Percentiles rank a stretch among this genome's conserved stretches.
Conservation (phyloP, 768 basidiomycete species). For the Pilatotrama ljubarskyi region DNA sequence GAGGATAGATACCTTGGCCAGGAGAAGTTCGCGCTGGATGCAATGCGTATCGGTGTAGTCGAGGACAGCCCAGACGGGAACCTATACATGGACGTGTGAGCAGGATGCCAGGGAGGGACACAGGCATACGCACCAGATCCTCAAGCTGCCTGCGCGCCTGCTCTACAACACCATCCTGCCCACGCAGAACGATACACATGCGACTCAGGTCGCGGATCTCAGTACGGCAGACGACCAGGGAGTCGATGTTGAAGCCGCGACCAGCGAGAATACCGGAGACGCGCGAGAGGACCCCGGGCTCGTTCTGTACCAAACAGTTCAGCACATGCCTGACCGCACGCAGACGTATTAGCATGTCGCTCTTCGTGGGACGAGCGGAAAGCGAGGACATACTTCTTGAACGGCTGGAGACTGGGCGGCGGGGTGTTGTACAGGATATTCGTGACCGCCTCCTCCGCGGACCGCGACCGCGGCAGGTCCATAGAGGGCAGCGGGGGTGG, state of each 20-base stretch:
- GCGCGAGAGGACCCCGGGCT: conserved; percentile 97
- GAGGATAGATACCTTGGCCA: conserved; percentile 95
- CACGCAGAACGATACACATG: conserved; percentile 96
- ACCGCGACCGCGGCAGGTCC: conserved; percentile 80
- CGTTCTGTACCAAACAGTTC: conserved; percentile 98
- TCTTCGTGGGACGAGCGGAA: background rate
- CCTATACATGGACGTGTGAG: conserved; percentile 47
- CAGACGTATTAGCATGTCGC: background rate
- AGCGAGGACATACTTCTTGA: conserved; percentile 71
- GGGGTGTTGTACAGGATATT: conserved; percentile 98
- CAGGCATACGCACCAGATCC: conserved; percentile 70
- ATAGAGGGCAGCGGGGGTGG: conserved; percentile 86
- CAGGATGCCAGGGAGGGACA: background rate
- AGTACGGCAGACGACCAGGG: conserved; percentile 95
- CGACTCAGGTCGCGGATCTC: conserved; percentile 96
- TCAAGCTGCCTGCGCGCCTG: conserved; percentile 95
- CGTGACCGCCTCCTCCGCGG: conserved; percentile 94
- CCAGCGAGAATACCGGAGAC: conserved; percentile 97
- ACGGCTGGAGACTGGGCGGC: conserved; percentile 87
- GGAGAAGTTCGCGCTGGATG: conserved; percentile 90
- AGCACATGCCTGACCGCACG: conserved; percentile 71
- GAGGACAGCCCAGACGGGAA: conserved; percentile 98
- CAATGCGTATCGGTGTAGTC: conserved; percentile 94
- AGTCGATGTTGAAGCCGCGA: conserved; percentile 98
- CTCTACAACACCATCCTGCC: conserved; percentile 97